phyloP scores from a whole-genome alignment of 2,329 filamentous ascomycete species.

The Pseudocercospora fijiensis region DNA sequence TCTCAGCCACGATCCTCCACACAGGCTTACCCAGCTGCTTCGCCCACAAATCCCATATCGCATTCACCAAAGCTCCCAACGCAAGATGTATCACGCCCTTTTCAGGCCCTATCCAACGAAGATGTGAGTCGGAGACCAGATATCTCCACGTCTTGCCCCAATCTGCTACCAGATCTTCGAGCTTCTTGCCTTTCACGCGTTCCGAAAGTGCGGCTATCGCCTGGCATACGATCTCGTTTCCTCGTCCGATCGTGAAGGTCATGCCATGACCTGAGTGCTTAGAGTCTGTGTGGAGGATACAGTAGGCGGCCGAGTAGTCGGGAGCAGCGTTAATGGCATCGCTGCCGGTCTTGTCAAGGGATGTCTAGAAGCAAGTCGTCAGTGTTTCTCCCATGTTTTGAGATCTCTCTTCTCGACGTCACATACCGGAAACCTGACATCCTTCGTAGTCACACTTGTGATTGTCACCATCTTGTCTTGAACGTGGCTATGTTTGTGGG shows the following conservation, averaged over 20 bases:
- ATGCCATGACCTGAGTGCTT: conserved; percentile 72
- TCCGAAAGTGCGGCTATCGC: conserved; percentile 77
- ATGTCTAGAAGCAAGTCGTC: conserved; percentile 58
- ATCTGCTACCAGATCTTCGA: conserved; percentile 73
- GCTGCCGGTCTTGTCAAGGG: conserved; percentile 90
- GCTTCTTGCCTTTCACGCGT: conserved; percentile 70
- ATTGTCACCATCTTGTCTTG: conserved; percentile 49
- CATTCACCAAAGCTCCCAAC: conserved; percentile 80
- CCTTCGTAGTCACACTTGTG: conserved; percentile 47
- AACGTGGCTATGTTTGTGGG: neutral
- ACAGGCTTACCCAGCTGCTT: conserved; percentile 83
- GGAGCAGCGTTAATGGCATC: conserved; percentile 96
- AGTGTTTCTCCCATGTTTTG: neutral
- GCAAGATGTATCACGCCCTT: conserved; percentile 94
- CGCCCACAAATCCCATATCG: conserved; percentile 93
- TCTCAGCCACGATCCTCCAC: conserved; percentile 85
- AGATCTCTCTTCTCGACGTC: conserved; percentile 29
- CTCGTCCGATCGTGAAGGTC: conserved; percentile 83
- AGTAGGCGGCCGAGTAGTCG: conserved; percentile 93
- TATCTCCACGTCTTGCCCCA: conserved; percentile 90
- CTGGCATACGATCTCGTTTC: conserved; percentile 87
- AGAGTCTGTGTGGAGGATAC: conserved; percentile 80
- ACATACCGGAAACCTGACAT: conserved; percentile 49
- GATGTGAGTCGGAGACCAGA: conserved; percentile 85
- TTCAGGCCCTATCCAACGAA: conserved; percentile 91